Conservation (phyloP, 2,329 filamentous ascomycete genomes). For the Beauveria scarabaeidicola region DNA sequence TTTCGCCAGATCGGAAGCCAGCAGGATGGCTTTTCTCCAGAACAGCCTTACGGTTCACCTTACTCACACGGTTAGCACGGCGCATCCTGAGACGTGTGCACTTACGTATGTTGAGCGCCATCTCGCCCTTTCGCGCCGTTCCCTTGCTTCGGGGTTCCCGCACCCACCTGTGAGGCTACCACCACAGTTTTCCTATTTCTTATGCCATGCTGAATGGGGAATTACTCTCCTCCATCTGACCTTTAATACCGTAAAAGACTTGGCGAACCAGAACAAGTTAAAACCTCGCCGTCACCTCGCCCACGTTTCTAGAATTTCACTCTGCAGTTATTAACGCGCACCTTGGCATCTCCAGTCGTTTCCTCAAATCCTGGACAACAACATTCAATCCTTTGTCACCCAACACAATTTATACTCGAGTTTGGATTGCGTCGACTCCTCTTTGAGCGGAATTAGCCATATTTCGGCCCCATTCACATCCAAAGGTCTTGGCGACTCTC, state of each 20-base stretch:
- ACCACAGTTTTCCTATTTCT: neutral
- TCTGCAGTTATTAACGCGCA: conserved; percentile 4
- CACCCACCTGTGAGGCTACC: neutral
- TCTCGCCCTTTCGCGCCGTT: neutral
- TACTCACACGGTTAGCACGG: conserved; percentile 1
- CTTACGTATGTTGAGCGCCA: conserved; percentile 3
- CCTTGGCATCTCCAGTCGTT: neutral
- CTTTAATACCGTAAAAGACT: neutral
- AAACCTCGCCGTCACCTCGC: neutral
- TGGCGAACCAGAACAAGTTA: neutral
- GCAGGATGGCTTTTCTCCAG: too few relatives aligned
- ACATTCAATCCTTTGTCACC: neutral
- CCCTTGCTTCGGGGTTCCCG: neutral
- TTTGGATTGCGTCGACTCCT: neutral
- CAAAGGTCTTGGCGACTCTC: neutral
- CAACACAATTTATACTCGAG: neutral
- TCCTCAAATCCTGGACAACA: neutral
- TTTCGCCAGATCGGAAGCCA: neutral
- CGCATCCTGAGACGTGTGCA: neutral
- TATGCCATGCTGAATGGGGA: neutral
- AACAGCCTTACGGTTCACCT: neutral
- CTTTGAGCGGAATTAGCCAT: neutral
- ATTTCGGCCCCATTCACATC: neutral
- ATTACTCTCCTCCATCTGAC: neutral
- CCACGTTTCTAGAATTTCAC: neutral